Evolutionary conservation across 108 stramenopile genomes (phyloP).

Genomic region (Nitzschia sp.): DNA sequence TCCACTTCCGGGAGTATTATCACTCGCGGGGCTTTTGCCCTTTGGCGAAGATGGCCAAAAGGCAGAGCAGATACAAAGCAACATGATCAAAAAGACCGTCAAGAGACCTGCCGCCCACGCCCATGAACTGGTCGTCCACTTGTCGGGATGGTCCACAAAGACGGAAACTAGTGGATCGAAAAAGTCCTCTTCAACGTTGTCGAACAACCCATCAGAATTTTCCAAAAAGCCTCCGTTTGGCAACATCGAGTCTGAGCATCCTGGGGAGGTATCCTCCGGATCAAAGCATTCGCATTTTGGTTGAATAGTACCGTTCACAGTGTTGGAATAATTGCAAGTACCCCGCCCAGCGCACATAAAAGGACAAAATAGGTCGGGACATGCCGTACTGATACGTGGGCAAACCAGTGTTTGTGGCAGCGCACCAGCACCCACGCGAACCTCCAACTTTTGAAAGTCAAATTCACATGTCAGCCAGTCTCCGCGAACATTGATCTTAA

Average conservation of each 20-base stretch:
- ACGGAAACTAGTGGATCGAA: constrained; percentile 84
- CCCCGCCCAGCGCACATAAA: constrained; percentile 82
- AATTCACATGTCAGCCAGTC: constrained; percentile 56
- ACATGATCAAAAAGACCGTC: constrained; percentile 71
- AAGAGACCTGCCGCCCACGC: constrained; percentile 83
- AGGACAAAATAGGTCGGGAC: constrained; percentile 86
- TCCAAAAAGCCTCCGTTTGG: constrained; percentile 71
- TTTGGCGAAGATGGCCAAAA: constrained; percentile 62
- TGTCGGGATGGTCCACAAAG: constrained; percentile 87
- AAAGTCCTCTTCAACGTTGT: constrained; percentile 76
- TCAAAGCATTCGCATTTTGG: constrained; percentile 85
- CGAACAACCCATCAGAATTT: constrained; percentile 55
- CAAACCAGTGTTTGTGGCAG: constrained; percentile 45
- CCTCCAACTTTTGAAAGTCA: constrained; percentile 68
- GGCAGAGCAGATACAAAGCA: constrained; percentile 83
- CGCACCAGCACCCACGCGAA: constrained; percentile 36
- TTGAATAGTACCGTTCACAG: constrained; percentile 45
- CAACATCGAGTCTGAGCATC: constrained; percentile 76
- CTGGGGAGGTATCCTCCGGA: constrained; percentile 59
- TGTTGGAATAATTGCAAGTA: constrained; percentile 60
- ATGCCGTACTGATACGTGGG: constrained; percentile 64
- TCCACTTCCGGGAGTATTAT: background rate
- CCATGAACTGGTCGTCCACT: constrained; percentile 81
- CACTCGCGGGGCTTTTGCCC: background rate
- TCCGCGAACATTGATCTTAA: constrained; percentile 48